These are phyloP conservation scores for Bothriochloa decipiens DNA, from an alignment of 176 grass and related monocot species.

Conservation along the genomic window DNA sequence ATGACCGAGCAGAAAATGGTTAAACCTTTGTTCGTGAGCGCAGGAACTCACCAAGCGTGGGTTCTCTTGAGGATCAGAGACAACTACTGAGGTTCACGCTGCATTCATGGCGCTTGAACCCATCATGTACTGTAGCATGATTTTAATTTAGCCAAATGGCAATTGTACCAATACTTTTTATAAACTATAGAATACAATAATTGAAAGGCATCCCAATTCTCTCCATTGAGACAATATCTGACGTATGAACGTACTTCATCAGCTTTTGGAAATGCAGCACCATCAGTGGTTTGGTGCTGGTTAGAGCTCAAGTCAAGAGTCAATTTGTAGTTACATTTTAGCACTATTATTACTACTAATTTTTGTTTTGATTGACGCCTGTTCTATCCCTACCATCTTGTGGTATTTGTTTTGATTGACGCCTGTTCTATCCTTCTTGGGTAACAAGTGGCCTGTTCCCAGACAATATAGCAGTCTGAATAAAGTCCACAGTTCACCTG, in stretches of 20 bases:
- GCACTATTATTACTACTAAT: not conserved
- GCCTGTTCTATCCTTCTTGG: too few relatives aligned
- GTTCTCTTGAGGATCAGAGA: not conserved
- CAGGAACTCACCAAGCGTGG: not conserved
- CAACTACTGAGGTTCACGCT: not conserved
- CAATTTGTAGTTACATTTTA: not conserved
- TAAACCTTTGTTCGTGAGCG: not conserved
- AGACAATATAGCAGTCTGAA: not conserved
- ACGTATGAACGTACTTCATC: not conserved
- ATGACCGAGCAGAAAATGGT: slow-evolving; percentile 88
- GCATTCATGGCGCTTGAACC: not conserved
- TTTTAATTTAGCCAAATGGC: not conserved
- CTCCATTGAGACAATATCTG: not conserved
- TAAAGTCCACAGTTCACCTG: not conserved
- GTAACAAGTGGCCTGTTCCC: not conserved
- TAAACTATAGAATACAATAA: not conserved
- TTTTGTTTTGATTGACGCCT: too few relatives aligned
- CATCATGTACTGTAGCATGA: not conserved
- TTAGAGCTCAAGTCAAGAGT: not conserved
- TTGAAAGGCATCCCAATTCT: not conserved
- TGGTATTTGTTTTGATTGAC: too few relatives aligned
- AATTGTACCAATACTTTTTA: not conserved
- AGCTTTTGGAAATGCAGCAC: not conserved
- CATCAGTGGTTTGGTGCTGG: not conserved
- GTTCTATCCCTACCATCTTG: not conserved